Percentiles rank a stretch among this genome's conserved stretches.
Conservation (phyloP, 225 moss, liverwort and hornwort species). For the Anthoceros angustus region DNA sequence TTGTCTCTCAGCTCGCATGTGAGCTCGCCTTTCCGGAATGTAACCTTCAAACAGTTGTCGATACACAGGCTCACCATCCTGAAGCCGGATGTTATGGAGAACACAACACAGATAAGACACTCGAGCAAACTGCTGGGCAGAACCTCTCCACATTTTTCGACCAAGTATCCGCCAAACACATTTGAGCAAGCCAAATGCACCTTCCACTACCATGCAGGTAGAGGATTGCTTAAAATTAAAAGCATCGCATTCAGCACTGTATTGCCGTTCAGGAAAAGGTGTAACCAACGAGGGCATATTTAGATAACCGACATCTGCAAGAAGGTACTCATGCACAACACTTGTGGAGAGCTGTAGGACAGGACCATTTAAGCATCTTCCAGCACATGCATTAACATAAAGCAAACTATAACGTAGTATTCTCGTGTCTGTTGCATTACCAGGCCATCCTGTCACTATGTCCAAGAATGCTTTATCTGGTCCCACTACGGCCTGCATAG, state of each 20-base stretch:
- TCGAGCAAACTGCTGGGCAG: constrained; percentile 49
- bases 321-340: constrained; percentile 9
- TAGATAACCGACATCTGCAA: constrained; percentile 17
- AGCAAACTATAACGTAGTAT: constrained; percentile 9
- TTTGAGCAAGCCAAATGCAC: constrained; percentile 56
- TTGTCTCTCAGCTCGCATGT: too few species aligned
- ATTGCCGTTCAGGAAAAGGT: constrained; percentile 8
- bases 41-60: too few species aligned
- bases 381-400: not conserved
- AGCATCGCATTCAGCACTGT: constrained; percentile 5
- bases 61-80: constrained; percentile 38
- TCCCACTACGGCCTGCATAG: too few species aligned
- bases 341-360: not conserved
- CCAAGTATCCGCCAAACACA: constrained; percentile 18
- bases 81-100: constrained; percentile 60
- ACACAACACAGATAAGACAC: constrained; percentile 63
- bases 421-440: constrained; percentile 9
- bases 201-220: constrained; percentile 42
- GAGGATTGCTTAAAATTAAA: constrained; percentile 17
- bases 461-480: constrained; percentile 13
- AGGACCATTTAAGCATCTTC: constrained; percentile 9
- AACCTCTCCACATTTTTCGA: constrained; percentile 55
- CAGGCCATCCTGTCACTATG: constrained; percentile 15
- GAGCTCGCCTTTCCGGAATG: too few species aligned
- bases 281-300: constrained; percentile 14